Evolutionary conservation across 495 filamentous ascomycete genomes (phyloP).

Genomic region (Pseudoneurospora amorphoporcata): DNA sequence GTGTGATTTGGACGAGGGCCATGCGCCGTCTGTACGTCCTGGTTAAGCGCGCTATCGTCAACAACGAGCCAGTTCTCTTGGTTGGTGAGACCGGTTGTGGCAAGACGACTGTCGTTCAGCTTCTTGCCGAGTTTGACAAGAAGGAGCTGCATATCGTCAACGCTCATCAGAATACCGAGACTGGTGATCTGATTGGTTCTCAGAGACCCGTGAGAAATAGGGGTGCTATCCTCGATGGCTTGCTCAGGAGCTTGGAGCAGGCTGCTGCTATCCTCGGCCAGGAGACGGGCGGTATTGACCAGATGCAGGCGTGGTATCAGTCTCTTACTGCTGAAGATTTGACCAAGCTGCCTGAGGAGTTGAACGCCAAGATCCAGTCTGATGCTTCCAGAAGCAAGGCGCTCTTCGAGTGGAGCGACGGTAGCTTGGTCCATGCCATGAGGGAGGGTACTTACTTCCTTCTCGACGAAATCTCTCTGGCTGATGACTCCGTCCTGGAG

Average conservation of each 20-base stretch:
- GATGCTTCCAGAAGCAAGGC: constrained; percentile 58
- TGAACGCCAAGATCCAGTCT: constrained; percentile 47
- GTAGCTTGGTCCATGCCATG: constrained; percentile 93
- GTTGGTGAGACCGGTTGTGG: constrained; percentile 96
- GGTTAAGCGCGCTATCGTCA: constrained; percentile 70
- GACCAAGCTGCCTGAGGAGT: constrained; percentile 33
- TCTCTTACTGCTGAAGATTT: constrained; percentile 15
- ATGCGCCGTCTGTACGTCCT: constrained; percentile 87
- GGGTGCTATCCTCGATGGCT: constrained; percentile 51
- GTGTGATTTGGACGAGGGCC: constrained; percentile 85
- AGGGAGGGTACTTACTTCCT: constrained; percentile 80
- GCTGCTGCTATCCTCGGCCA: constrained; percentile 29
- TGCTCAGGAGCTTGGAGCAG: constrained; percentile 50
- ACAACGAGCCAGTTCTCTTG: constrained; percentile 88
- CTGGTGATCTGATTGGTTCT: constrained; percentile 91
- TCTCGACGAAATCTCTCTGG: constrained; percentile 94
- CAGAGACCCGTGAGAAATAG: constrained; percentile 87
- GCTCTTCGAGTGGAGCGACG: constrained; percentile 94
- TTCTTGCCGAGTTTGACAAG: constrained; percentile 68
- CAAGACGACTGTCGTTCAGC: constrained; percentile 92
- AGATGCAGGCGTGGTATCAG: constrained; percentile 33
- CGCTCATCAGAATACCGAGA: constrained; percentile 95
- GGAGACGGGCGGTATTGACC: constrained; percentile 17
- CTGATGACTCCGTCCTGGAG: constrained; percentile 95
- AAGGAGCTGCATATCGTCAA: constrained; percentile 81